phyloP scores from a whole-genome alignment of 306 rosid genomes.

The Medicago truncatula region MtrunA17r5.0-ANR NC_053045.1:2743501-2744000 shows the following conservation, averaged over 20 bases:
- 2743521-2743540: slow-evolving; percentile 3
- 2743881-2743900: slow-evolving; percentile 37
- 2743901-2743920: slow-evolving; percentile 23
- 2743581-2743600: neutral
- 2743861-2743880: slow-evolving; percentile 96
- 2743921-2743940: slow-evolving; percentile 7
- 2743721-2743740: slow-evolving; percentile 92
- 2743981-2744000: slow-evolving; percentile 6
- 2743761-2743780: slow-evolving; percentile 20
- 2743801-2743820: neutral
- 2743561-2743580: slow-evolving; percentile 15
- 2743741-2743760: slow-evolving; percentile 42
- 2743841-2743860: slow-evolving; percentile 91
- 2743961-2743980: slow-evolving; percentile 2
- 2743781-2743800: neutral
- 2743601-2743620: too few species aligned
- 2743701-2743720: slow-evolving; percentile 91
- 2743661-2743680: slow-evolving; percentile 62
- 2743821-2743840: slow-evolving; percentile 33
- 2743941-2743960: slow-evolving; percentile 2
- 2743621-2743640: neutral
- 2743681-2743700: slow-evolving; percentile 79
- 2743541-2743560: neutral
- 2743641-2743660: neutral
- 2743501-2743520: too few species aligned